phyloP scores from a whole-genome alignment of 169 alveolate genomes.

The Hepatocystis sp. region DNA sequence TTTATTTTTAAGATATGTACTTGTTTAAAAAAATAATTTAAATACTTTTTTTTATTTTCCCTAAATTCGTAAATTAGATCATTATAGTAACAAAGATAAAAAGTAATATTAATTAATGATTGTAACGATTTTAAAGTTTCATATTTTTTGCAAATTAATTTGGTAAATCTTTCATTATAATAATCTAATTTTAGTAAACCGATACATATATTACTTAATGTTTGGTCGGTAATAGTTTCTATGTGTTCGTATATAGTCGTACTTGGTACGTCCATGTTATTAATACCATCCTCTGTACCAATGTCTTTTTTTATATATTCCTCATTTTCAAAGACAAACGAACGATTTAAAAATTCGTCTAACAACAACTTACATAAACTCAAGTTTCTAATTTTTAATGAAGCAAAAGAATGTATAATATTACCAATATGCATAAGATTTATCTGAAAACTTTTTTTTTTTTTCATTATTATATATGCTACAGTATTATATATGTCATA shows the following conservation, averaged over 20 bases:
- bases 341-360: constrained; percentile 8
- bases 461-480: constrained; percentile 9
- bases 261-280: no score
- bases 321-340: background rate
- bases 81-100: constrained; percentile 58
- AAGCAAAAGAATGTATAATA: constrained; percentile 58
- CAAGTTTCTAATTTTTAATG: constrained; percentile 30
- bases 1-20: constrained; percentile 13
- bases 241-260: no score
- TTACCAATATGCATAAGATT: constrained; percentile 18
- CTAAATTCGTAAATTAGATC: background rate
- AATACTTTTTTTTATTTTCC: constrained; percentile 7
- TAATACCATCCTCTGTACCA: no score
- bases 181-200: constrained; percentile 47
- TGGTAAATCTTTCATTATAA: constrained; percentile 11
- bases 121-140: constrained; percentile 32
- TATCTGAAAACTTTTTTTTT: constrained; percentile 14
- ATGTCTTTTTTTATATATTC: background rate
- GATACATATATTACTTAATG: constrained; percentile 37
- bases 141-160: constrained; percentile 29
- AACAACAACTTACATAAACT: constrained; percentile 3
- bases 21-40: constrained; percentile 27
- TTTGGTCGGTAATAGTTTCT: constrained; percentile 43
- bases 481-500: constrained; percentile 21
- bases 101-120: constrained; percentile 55